These are phyloP conservation scores for Apiospora saccharicola DNA, from an alignment of 2,329 filamentous ascomycete species.

Conservation along the genomic window DNA sequence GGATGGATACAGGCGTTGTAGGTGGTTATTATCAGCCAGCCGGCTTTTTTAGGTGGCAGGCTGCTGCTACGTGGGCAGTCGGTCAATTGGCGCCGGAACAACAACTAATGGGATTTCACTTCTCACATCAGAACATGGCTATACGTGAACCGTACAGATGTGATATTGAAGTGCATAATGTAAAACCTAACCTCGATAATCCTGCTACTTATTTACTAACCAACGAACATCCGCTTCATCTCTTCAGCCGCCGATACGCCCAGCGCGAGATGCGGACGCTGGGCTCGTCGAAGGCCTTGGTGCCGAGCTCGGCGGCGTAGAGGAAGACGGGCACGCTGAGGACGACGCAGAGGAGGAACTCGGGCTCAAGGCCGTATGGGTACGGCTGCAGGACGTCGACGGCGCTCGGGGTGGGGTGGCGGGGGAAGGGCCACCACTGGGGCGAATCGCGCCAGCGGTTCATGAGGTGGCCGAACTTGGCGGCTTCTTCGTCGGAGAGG, in stretches of 20 bases:
- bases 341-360: slow-evolving; percentile 16
- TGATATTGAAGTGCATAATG: background rate
- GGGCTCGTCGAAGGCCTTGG: slow-evolving; percentile 18
- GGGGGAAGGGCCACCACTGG: slow-evolving; percentile 8
- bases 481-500: background rate
- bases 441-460: slow-evolving; percentile 20
- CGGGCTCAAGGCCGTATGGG: slow-evolving; percentile 20
- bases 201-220: background rate
- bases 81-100: background rate
- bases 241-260: background rate
- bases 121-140: background rate
- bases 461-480: slow-evolving; percentile 17
- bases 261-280: background rate
- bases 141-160: background rate
- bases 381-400: background rate
- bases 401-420: background rate
- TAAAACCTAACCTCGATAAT: background rate
- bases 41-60: background rate
- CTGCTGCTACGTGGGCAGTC: background rate
- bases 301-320: slow-evolving; percentile 21
- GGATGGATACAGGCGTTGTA: slow-evolving; percentile 13
- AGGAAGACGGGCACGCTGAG: slow-evolving; percentile 21
- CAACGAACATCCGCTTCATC: background rate
- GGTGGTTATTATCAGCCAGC: background rate
- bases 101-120: background rate